These are phyloP conservation scores for Candida suzukii DNA, from an alignment of 805 yeast species.

Conservation along the genomic window DNA sequence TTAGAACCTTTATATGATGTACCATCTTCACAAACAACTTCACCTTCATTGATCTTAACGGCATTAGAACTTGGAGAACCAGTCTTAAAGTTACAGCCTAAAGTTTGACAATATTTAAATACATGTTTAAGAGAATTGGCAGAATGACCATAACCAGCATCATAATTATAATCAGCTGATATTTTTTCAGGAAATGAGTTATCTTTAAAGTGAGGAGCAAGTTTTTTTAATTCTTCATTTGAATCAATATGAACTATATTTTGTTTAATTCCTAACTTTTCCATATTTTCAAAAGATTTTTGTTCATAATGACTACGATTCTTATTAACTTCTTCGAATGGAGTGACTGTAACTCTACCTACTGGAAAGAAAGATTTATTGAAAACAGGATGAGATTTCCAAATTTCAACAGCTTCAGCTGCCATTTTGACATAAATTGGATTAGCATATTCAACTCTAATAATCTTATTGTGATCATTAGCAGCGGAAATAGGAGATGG, in stretches of 20 bases:
- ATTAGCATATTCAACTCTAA: conserved; percentile 26
- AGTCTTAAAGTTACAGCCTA: conserved; percentile 15
- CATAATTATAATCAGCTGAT: conserved; percentile 15
- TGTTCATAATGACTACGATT: conserved; percentile 20
- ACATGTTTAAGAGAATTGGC: conserved; percentile 18
- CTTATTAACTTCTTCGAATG: conserved; percentile 11
- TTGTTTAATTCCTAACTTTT: conserved; percentile 17
- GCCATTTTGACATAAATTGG: conserved; percentile 20
- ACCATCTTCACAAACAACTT: conserved; percentile 15
- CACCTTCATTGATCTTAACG: conserved; percentile 3
- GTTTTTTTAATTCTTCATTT: conserved; percentile 10
- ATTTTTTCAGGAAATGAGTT: conserved; percentile 11
- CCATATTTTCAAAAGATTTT: conserved; percentile 16
- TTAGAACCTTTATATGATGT: conserved; percentile 25
- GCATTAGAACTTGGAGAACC: conserved; percentile 1
- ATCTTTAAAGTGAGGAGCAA: conserved; percentile 13
- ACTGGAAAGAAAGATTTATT: conserved; percentile 6
- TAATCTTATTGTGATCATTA: conserved; percentile 25
- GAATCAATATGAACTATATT: conserved; percentile 11
- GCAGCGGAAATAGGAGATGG: conserved; percentile 29
- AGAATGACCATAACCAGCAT: conserved; percentile 24
- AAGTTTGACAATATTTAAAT: conserved; percentile 8
- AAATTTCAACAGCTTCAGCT: conserved; percentile 21
- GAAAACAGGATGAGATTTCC: conserved; percentile 21
- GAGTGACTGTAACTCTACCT: conserved; percentile 26